These are phyloP conservation scores for Suillus paluster DNA, from an alignment of 768 basidiomycete genomes.

Conservation along the genomic window DNA sequence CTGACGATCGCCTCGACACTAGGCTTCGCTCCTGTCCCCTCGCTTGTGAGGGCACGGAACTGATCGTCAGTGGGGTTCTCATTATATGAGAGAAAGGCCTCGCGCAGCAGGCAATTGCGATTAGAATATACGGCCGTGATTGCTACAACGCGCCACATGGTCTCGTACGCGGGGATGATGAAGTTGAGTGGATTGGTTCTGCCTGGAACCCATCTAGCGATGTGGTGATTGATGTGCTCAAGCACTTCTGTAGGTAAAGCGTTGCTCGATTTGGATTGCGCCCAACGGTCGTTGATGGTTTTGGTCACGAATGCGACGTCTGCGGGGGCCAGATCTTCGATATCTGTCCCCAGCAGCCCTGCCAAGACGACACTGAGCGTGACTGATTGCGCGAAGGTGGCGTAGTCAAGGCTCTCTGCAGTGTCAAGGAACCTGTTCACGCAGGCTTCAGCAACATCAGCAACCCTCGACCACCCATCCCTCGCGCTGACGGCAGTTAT, in stretches of 20 bases:
- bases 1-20: constrained; percentile 43
- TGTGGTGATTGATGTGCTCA: constrained; percentile 35
- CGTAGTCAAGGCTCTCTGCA: constrained; percentile 26
- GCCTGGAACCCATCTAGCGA: constrained; percentile 45
- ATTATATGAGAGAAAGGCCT: constrained; percentile 35
- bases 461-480: constrained; percentile 20
- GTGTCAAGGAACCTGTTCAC: neutral
- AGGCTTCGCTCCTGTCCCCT: constrained; percentile 17
- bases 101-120: constrained; percentile 16
- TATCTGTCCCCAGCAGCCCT: constrained; percentile 40
- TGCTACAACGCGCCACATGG: constrained; percentile 60
- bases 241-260: constrained; percentile 27
- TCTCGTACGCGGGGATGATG: constrained; percentile 60
- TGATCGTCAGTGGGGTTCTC: constrained; percentile 30
- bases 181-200: constrained; percentile 45
- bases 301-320: constrained; percentile 40
- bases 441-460: constrained; percentile 16
- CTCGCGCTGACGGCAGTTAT: constrained; percentile 15
- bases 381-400: constrained; percentile 43
- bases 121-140: constrained; percentile 38
- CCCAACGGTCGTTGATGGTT: constrained; percentile 41
- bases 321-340: constrained; percentile 31
- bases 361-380: constrained; percentile 43
- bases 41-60: constrained; percentile 28
- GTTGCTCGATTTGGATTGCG: constrained; percentile 45